Evolutionary conservation across 2,329 filamentous ascomycete genomes (phyloP), one percentile per base, ranked within the genome.

Genomic region (Fusarium compactum): DNA sequence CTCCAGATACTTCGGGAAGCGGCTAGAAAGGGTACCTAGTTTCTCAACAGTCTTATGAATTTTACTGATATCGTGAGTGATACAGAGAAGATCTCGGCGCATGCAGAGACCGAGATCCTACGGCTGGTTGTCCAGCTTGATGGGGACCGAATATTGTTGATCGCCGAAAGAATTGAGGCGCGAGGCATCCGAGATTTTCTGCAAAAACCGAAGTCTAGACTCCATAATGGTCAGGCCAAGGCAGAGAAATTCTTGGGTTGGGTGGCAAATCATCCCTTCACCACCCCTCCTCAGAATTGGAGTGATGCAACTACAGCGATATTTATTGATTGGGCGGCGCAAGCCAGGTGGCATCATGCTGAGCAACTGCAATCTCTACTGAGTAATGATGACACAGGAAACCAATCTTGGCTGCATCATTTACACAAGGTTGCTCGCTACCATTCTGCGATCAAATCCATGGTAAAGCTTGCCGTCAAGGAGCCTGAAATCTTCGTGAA

Each of bases 341-440:
- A 71, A 38, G 76, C 72, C 25, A 74, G 67, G 66, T 76, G 70
- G 71, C 7, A 41, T 9, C 75, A 78, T 20, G 58, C 67, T 14
- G 69, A 73, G 22, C 58, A 73, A 10, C 27, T 78, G 6, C 53
- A 71, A 55, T 2, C 18, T 2, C 44, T 73, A 5, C 57, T 78
- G 8, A 18, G 25, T 0, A 14, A 45, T 8, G 41, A 41, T 4
- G 10, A 53, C 38, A 15, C 11, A n/a, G 6, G 62, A 22, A 20
- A 58, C n/a, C 67, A 67, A 15, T 34, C 11, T n/a, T 70, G 73
- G 68, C 20, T 76, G 4, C 18, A 52, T 16, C 16, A 25, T 24
- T 8, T 75, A 3, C 67, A 78, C 30, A 79, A 79, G 51, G 29
- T 79, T 6, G 76, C 64, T 18, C 76, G 77, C 3, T 79, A 78